Percentiles rank a stretch among this genome's conserved stretches.
Evolutionary conservation across 306 rosid genomes (phyloP).

Genomic region (peach (Prunus persica)): Prunus_persica_NCBIv2 NC_034012.1:7784501-7785000

Average conservation of each 20-base stretch:
- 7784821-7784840: not conserved
- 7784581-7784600: not conserved
- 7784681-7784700: not conserved
- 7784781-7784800: not conserved
- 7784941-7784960: no score
- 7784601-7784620: not conserved
- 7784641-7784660: not conserved
- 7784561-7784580: slow-evolving; percentile 9
- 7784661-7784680: not conserved
- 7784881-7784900: no score
- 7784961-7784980: no score
- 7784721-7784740: not conserved
- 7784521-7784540: slow-evolving; percentile 19
- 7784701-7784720: not conserved
- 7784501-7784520: slow-evolving; percentile 5
- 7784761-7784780: not conserved
- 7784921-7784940: no score
- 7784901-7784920: no score
- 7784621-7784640: not conserved
- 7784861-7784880: no score
- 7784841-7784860: no score
- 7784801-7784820: slow-evolving; percentile 17
- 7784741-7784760: slow-evolving; percentile 14
- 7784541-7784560: slow-evolving; percentile 18
- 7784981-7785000: no score